A percentile compares a stretch with the other conserved stretches of the same genome.
Conservation (phyloP, 495 filamentous ascomycete genomes). For the Xylaria telfairii region DNA sequence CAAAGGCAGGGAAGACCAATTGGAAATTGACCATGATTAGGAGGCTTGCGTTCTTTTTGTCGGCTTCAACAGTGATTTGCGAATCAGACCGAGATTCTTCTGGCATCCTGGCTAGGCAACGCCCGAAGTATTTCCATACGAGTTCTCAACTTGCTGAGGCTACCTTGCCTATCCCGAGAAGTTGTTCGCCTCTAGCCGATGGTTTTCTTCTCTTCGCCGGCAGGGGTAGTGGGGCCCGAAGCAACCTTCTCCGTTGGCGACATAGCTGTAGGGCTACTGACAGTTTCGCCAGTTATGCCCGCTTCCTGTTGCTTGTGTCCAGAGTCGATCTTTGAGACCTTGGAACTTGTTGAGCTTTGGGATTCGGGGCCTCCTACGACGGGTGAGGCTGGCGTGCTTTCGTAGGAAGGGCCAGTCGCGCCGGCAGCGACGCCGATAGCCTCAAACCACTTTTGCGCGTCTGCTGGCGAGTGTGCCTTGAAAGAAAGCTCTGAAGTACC, state of each 20-base stretch:
- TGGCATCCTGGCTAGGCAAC: neutral
- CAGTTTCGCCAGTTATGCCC: constrained; percentile 45
- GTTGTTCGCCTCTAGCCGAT: constrained; percentile 25
- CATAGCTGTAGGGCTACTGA: constrained; percentile 43
- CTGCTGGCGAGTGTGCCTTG: constrained; percentile 71
- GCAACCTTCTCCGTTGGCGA: constrained; percentile 35
- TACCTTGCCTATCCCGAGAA: constrained; percentile 5
- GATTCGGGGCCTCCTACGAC: constrained; percentile 23
- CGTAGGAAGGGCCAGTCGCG: constrained; percentile 41
- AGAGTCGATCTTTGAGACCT: constrained; percentile 30
- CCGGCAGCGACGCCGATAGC: constrained; percentile 61
- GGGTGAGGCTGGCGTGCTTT: constrained; percentile 36
- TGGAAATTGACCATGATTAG: neutral
- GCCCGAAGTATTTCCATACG: neutral
- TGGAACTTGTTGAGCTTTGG: constrained; percentile 23
- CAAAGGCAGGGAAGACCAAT: neutral
- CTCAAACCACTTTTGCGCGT: constrained; percentile 85
- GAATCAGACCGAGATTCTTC: constrained; percentile 15
- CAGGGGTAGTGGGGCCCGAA: constrained; percentile 24
- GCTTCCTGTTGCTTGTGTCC: constrained; percentile 44
- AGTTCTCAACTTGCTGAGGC: neutral
- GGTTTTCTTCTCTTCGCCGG: constrained; percentile 35
- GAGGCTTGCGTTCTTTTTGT: neutral
- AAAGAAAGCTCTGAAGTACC: constrained; percentile 60
- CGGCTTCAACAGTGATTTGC: neutral